phyloP scores from a whole-genome alignment of 78 protist genomes.

The Cavenderia fasciculata region DNA sequence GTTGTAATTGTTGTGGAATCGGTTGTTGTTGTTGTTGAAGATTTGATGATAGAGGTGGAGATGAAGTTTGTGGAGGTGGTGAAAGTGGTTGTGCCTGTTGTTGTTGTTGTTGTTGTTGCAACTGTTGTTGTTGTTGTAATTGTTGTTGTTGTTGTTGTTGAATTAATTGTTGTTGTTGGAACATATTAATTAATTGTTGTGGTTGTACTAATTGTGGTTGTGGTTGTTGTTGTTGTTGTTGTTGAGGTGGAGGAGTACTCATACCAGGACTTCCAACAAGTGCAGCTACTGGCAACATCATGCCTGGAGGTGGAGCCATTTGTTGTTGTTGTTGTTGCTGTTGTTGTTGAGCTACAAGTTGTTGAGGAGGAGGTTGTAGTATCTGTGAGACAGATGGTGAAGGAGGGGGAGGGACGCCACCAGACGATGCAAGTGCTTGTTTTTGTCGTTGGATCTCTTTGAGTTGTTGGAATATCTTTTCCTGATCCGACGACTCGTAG shows the following conservation, averaged over 20 bases:
- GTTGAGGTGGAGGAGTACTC: neutral
- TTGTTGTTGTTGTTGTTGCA: neutral
- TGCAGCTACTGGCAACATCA: neutral
- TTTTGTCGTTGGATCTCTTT: constrained; percentile 46
- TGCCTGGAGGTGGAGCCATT: neutral
- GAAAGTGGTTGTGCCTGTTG: constrained; percentile 11
- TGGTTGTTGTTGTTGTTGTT: constrained; percentile 9
- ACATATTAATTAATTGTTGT: neutral
- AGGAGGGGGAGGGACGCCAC: constrained; percentile 19
- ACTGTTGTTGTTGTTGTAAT: constrained; percentile 6
- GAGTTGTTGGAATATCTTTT: constrained; percentile 20
- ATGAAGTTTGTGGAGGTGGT: neutral
- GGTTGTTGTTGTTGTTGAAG: neutral
- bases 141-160: constrained; percentile 12
- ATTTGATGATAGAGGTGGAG: neutral
- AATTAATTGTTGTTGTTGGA: neutral
- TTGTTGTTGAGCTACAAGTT: neutral
- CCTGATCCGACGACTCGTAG: constrained; percentile 45
- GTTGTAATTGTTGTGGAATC: neutral
- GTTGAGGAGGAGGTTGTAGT: constrained; percentile 3
- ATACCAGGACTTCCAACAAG: too few species aligned
- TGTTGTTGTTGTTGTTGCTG: neutral
- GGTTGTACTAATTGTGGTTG: neutral
- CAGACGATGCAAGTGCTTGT: too few species aligned
- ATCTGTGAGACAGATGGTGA: too few species aligned